Percentiles rank a stretch among this genome's conserved stretches.
These are phyloP conservation scores for Leccinum proliferum DNA, from an alignment of 1,284 basidiomycete species.

Conservation along the genomic window DNA sequence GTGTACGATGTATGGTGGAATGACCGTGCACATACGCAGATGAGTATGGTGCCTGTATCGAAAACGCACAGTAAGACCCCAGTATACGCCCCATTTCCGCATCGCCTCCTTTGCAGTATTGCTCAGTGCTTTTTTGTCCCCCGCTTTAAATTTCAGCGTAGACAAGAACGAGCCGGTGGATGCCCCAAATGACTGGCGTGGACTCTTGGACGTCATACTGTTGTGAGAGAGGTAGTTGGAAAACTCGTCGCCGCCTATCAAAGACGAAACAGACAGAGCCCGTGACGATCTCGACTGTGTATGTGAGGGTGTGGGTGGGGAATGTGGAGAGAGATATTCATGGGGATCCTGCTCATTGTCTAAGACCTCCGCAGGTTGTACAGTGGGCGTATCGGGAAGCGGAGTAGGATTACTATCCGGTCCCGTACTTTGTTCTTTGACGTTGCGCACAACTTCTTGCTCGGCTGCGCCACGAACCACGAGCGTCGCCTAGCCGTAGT, in stretches of 20 bases:
- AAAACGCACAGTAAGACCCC: conserved; percentile 36
- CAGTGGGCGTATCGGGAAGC: conserved; percentile 22
- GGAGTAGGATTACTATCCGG: conserved; percentile 18
- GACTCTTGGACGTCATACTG: conserved; percentile 27
- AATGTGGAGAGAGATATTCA: conserved; percentile 17
- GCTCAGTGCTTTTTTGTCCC: conserved; percentile 78
- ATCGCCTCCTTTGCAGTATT: conserved; percentile 80
- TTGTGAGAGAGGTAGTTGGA: conserved; percentile 23
- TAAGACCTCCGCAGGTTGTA: conserved; percentile 11
- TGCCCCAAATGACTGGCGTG: conserved; percentile 26
- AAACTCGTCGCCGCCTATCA: conserved; percentile 24
- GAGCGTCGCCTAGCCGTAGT: conserved; percentile 31
- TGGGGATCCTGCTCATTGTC: conserved; percentile 19
- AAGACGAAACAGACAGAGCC: conserved; percentile 27
- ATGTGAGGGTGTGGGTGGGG: conserved; percentile 20
- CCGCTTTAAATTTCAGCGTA: conserved; percentile 69
- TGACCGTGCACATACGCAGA: too few relatives aligned
- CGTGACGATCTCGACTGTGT: conserved; percentile 23
- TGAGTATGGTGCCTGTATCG: too few relatives aligned
- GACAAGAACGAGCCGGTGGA: conserved; percentile 56
- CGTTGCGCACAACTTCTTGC: conserved; percentile 3
- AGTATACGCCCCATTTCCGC: conserved; percentile 79
- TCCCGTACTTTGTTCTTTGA: conserved; percentile 11
- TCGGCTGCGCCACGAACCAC: conserved; percentile 33
- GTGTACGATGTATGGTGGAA: too few relatives aligned